Conservation (phyloP, 148 eudicot genomes). For the Arbutus unedo region DNA sequence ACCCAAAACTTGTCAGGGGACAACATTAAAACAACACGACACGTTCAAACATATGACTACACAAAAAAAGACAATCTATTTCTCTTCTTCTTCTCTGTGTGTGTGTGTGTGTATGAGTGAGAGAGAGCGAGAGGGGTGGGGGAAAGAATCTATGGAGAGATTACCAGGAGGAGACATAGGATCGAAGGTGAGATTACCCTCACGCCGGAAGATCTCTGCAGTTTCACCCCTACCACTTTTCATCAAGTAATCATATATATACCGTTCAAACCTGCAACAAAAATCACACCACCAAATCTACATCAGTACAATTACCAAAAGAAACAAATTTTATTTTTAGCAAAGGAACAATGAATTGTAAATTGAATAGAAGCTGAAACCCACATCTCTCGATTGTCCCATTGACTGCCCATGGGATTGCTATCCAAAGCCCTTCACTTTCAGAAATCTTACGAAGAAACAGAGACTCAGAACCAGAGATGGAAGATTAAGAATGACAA, state of each 20-base stretch:
- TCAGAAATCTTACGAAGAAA: not conserved
- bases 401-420: constrained; percentile 2
- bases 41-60: not conserved
- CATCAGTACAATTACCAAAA: not conserved
- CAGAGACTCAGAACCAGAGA: not conserved
- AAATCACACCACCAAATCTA: not conserved
- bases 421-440: not conserved
- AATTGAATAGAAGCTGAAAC: constrained; percentile 6
- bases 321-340: too few relatives aligned
- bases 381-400: constrained; percentile 16
- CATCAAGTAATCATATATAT: constrained; percentile 6
- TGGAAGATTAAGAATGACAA: not conserved
- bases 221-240: not conserved
- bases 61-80: not conserved
- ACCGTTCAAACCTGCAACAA: constrained; percentile 11
- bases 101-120: too few relatives aligned
- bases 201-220: constrained; percentile 13
- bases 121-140: not conserved
- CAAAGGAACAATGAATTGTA: not conserved
- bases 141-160: not conserved
- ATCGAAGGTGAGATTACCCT: constrained; percentile 11
- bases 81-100: too few relatives aligned
- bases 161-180: constrained; percentile 11
- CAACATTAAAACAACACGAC: not conserved
- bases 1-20: not conserved